These are phyloP conservation scores for Santalum album DNA, from an alignment of 164 flowering plant genomes.

Conservation along the genomic window DNA sequence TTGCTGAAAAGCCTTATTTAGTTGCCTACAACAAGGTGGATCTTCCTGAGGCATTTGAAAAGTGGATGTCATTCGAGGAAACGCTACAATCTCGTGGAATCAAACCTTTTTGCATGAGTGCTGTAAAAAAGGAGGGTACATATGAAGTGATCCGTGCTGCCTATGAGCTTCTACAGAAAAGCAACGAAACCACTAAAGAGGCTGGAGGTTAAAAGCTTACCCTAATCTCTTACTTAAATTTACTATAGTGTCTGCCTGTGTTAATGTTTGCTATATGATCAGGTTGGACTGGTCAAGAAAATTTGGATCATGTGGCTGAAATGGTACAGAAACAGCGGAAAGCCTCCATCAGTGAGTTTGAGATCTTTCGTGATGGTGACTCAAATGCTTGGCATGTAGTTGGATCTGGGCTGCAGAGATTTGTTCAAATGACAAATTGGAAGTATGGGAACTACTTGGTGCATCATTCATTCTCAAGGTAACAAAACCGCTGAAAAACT, in stretches of 20 bases:
- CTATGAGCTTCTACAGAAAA: conserved; percentile 46
- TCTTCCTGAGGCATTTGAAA: conserved; percentile 82
- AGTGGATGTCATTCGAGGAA: conserved; percentile 66
- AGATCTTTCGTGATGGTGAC: conserved; percentile 50
- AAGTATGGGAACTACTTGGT: conserved; percentile 33
- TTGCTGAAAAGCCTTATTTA: conserved; percentile 73
- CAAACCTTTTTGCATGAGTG: conserved; percentile 81
- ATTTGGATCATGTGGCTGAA: conserved; percentile 81
- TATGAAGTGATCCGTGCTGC: conserved; percentile 76
- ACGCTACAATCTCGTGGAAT: conserved; percentile 53
- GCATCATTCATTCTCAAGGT: background rate
- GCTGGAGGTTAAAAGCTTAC: conserved; percentile 32
- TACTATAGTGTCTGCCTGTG: background rate
- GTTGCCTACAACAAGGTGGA: conserved; percentile 95
- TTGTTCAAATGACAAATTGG: conserved; percentile 99
- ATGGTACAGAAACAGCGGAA: conserved; percentile 52
- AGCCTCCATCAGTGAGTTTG: conserved; percentile 74
- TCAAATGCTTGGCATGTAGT: conserved; percentile 64
- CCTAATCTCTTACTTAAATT: background rate
- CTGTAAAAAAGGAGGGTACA: conserved; percentile 70
- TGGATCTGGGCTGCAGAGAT: conserved; percentile 85
- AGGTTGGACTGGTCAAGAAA: conserved; percentile 28
- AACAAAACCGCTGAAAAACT: background rate
- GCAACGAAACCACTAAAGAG: conserved; percentile 21
- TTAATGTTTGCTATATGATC: no score